Percentiles rank a stretch among this genome's conserved stretches.
Evolutionary conservation across 495 filamentous ascomycete species (phyloP).

Genomic region (Massariosphaeria phaeospora): DNA sequence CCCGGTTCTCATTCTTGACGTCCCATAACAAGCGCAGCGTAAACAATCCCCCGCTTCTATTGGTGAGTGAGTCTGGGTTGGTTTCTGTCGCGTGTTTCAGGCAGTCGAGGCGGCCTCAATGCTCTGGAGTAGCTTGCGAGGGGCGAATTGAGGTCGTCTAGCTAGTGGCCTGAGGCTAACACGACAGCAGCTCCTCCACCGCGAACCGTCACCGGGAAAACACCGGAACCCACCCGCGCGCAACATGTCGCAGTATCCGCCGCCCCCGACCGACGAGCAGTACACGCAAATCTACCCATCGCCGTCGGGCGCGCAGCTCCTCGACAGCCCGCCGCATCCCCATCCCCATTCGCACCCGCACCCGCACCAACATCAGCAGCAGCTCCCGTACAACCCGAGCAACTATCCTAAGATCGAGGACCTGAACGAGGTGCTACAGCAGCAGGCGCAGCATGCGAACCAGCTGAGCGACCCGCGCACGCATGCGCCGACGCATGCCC

Average conservation of each 20-base stretch:
- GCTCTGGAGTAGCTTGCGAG: too few species aligned
- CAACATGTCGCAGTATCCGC: conserved; percentile 23
- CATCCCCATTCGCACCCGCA: conserved; percentile 7
- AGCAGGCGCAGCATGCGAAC: conserved; percentile 31
- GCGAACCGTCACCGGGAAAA: neutral
- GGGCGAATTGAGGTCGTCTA: too few species aligned
- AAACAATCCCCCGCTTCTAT: too few species aligned
- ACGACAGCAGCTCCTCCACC: neutral
- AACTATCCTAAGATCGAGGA: conserved; percentile 31
- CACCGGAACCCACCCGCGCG: neutral
- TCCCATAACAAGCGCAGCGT: too few species aligned
- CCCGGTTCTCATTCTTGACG: too few species aligned
- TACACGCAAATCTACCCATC: conserved; percentile 29
- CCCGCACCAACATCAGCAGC: conserved; percentile 15
- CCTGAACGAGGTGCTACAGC: conserved; percentile 29
- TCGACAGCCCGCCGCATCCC: conserved; percentile 15
- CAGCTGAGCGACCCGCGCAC: conserved; percentile 23
- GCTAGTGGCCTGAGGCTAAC: neutral
- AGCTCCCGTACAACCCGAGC: conserved; percentile 23
- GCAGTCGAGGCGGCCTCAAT: too few species aligned
- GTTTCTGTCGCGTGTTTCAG: too few species aligned
- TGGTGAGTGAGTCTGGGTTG: too few species aligned
- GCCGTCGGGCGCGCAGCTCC: conserved; percentile 12
- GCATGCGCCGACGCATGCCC: conserved; percentile 1
- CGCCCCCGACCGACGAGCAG: conserved; percentile 21